phyloP scores from a whole-genome alignment of 2,329 filamentous ascomycete species.

The Penicillium sp. region DNA sequence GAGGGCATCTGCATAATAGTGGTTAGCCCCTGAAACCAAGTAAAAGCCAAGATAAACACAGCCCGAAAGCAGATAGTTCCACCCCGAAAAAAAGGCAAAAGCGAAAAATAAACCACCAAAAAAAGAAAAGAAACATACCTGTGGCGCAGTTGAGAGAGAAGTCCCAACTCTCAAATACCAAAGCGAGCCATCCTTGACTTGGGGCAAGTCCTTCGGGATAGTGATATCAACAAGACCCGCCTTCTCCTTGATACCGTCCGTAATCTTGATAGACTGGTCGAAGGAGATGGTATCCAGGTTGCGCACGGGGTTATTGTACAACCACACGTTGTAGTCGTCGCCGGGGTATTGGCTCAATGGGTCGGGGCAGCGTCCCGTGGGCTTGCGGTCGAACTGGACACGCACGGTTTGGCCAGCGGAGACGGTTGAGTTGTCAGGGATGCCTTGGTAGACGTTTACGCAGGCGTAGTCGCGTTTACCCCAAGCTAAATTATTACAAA shows the following conservation, averaged over 20 bases:
- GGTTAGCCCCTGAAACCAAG: background rate
- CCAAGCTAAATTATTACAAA: slow-evolving; percentile 26
- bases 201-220: slow-evolving; percentile 27
- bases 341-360: slow-evolving; percentile 23
- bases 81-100: background rate
- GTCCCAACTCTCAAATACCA: slow-evolving; percentile 34
- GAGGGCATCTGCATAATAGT: slow-evolving; percentile 26
- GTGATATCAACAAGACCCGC: slow-evolving; percentile 24
- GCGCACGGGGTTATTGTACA: slow-evolving; percentile 35
- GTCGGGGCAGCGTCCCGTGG: slow-evolving; percentile 27
- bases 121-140: slow-evolving; percentile 22
- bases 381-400: slow-evolving; percentile 30
- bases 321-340: slow-evolving; percentile 27
- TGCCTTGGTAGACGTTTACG: slow-evolving; percentile 35
- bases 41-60: background rate
- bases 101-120: background rate
- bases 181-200: slow-evolving; percentile 26
- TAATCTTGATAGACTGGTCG: slow-evolving; percentile 24
- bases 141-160: slow-evolving; percentile 27
- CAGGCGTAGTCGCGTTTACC: slow-evolving; percentile 37
- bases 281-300: slow-evolving; percentile 22
- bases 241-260: slow-evolving; percentile 18
- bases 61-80: background rate
- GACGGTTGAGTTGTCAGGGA: slow-evolving; percentile 34
- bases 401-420: slow-evolving; percentile 25